Evolutionary conservation across 305 asterid species (phyloP), one percentile per base, ranked within the genome.

Genomic region (Fraxinus dipetala): DNA sequence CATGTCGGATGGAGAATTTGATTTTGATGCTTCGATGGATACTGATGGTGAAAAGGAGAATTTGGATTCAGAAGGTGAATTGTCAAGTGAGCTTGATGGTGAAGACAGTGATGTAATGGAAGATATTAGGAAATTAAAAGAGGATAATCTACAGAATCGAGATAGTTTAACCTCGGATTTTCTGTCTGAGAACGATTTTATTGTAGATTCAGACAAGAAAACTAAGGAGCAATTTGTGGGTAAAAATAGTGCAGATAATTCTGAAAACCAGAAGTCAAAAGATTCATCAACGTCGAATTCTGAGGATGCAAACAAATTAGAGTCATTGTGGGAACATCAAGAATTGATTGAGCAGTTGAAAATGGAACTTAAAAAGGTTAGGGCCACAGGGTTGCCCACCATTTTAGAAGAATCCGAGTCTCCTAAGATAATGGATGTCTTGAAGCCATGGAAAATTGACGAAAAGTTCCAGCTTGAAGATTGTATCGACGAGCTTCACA

Each of bases 261-360:
- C 78, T 24, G 91, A 87, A 20, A 87, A 89, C 81, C n/a, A 40
- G 8, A 70, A 26, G 70, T 77, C 87, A n/a, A 72, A 76, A 1
- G 89, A 84, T 20, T 70, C 89, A 75, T 84, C 87, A 0, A 36
- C 16, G 28, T 69, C 85, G 45, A 85, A 67, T 38, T 43, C 79
- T 0, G 92, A 40, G 8, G 97, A 95, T 79, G 79, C 85, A 18
- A 91, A 89, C 87, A 90, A 90, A 36, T 75, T 94, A 85, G 99
- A 95, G 80, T 84, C 95, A 6, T 82, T 96, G 77, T 96, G 99
- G 99, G 99, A 96, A 80, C 98, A 96, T 90, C 98, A 95, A 85
- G 99, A 96, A 28, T 86, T 96, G 86, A 89, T 96, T 0, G 99
- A 96, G 79, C 99, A 96, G 81, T 76, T 94, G 87, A 91, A 91